Evolutionary conservation across 2,329 filamentous ascomycete species (phyloP).

Genomic region (Nigrospora sphaerica): DNA sequence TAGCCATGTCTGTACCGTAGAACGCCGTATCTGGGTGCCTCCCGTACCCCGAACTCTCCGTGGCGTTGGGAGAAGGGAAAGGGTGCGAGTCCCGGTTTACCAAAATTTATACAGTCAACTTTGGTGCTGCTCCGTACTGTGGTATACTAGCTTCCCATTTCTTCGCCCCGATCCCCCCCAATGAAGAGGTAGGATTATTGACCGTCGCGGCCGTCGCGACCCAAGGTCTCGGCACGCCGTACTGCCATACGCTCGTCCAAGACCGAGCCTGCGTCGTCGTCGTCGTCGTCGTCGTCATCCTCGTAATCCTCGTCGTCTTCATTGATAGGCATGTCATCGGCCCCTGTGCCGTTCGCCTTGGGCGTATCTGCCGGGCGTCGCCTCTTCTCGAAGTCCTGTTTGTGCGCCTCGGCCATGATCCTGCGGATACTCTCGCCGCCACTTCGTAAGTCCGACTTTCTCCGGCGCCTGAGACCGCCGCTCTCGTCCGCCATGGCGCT

Average conservation of each 20-base stretch:
- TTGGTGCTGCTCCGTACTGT: no score
- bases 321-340: constrained; percentile 24
- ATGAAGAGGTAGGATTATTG: not conserved
- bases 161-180: no score
- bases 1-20: no score
- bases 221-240: constrained; percentile 11
- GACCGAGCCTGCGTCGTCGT: constrained; percentile 20
- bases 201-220: not conserved
- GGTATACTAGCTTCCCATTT: no score
- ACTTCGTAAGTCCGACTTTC: constrained; percentile 9
- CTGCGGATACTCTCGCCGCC: constrained; percentile 38
- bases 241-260: constrained; percentile 16
- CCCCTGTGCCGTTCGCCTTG: constrained; percentile 24
- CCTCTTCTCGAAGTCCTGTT: constrained; percentile 85
- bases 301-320: constrained; percentile 25
- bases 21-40: no score
- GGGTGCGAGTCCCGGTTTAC: no score
- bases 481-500: constrained; percentile 11
- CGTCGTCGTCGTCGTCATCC: constrained; percentile 21
- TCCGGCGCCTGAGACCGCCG: constrained; percentile 12
- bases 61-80: no score
- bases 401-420: constrained; percentile 78
- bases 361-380: constrained; percentile 29
- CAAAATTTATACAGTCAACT: no score
- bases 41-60: no score